Conservation (phyloP, 257 asterid genomes). For the Primulina huaijiensis region DNA sequence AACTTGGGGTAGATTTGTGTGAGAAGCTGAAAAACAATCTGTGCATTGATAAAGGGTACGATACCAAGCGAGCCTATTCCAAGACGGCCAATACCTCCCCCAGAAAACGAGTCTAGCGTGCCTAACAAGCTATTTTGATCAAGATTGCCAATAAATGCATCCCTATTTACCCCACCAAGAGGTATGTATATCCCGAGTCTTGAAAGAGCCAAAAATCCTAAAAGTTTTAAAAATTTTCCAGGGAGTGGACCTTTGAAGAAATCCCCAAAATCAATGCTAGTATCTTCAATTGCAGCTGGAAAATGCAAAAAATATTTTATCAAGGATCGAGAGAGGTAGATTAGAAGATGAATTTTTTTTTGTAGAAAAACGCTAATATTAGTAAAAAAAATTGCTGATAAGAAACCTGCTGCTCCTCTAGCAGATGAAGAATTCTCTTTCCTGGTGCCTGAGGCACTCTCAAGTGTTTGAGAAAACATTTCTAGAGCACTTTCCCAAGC, state of each 20-base stretch:
- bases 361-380: constrained; percentile 12
- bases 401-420: constrained; percentile 87
- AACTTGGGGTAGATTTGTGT: constrained; percentile 88
- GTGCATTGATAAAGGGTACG: constrained; percentile 96
- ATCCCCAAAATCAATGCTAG: constrained; percentile 92
- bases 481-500: constrained; percentile 48
- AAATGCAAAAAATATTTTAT: constrained; percentile 52
- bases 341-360: constrained; percentile 18
- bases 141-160: constrained; percentile 83
- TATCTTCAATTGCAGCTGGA: constrained; percentile 98
- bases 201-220: constrained; percentile 83
- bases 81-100: constrained; percentile 98
- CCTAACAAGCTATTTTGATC: constrained; percentile 89
- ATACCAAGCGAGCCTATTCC: constrained; percentile 97
- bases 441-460: constrained; percentile 64
- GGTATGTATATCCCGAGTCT: constrained; percentile 93
- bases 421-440: constrained; percentile 68
- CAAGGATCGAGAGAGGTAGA: constrained; percentile 38
- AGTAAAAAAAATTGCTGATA: constrained; percentile 8
- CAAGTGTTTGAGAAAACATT: constrained; percentile 49
- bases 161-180: constrained; percentile 94
- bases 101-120: constrained; percentile 93
- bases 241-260: constrained; percentile 98
- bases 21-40: constrained; percentile 96
- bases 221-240: constrained; percentile 89